A percentile compares a stretch with the other conserved stretches of the same genome.
Conservation (phyloP, 2,329 filamentous ascomycete species). For the Talaromyces amestolkiae region DNA sequence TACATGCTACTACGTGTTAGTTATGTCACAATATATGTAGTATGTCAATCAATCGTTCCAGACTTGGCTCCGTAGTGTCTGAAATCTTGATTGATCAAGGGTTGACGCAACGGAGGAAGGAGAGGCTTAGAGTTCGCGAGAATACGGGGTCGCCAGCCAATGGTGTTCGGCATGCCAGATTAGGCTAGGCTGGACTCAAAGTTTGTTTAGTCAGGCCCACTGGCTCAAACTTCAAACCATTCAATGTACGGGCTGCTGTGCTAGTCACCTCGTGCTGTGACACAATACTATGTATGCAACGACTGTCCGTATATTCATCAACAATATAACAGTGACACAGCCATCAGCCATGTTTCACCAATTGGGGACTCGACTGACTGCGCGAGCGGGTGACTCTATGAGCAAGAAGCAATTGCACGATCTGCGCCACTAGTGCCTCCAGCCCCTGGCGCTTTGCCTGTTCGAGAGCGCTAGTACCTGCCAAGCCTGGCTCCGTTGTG, state of each 20-base stretch:
- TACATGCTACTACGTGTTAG: no score
- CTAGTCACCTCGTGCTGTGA: not conserved
- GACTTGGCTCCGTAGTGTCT: not conserved
- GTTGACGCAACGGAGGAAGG: not conserved
- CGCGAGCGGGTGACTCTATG: not conserved
- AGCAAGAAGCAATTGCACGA: constrained; percentile 2
- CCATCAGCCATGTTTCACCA: not conserved
- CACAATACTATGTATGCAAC: not conserved
- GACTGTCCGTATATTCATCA: not conserved
- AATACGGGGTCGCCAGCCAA: not conserved
- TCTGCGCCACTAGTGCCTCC: constrained; percentile 14
- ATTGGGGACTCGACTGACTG: no score
- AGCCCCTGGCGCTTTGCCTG: constrained; percentile 18
- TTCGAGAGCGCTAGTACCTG: constrained; percentile 12
- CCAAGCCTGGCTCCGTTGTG: constrained; percentile 6
- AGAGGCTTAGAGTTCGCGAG: not conserved
- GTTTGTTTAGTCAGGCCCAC: not conserved
- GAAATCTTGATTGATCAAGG: not conserved
- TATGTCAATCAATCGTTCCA: not conserved
- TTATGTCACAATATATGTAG: no score
- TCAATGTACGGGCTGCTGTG: not conserved
- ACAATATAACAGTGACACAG: not conserved
- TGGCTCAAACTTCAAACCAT: not conserved
- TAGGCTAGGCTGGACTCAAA: not conserved
- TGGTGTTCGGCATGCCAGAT: not conserved